A percentile compares a stretch with the other conserved stretches of the same genome.
These are phyloP conservation scores for Pythium plurisporium DNA, from an alignment of 352 stramenopile species.

Conservation along the genomic window DNA sequence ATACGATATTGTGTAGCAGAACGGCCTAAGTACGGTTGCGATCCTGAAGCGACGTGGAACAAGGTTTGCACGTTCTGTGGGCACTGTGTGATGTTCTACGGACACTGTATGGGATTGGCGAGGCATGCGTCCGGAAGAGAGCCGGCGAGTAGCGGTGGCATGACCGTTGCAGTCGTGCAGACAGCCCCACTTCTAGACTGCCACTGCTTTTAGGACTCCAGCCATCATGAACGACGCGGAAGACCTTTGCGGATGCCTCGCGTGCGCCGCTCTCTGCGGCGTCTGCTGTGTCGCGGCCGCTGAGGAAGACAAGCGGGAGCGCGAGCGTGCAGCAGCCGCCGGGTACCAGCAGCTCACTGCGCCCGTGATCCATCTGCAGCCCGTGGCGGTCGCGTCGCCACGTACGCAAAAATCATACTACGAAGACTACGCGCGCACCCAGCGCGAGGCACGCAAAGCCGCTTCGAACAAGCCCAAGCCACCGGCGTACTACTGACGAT, in stretches of 20 bases:
- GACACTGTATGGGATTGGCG: background rate
- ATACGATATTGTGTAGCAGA: no score
- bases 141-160: background rate
- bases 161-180: background rate
- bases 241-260: conserved; percentile 70
- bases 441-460: conserved; percentile 7
- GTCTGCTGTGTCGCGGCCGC: conserved; percentile 73
- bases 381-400: conserved; percentile 50
- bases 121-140: background rate
- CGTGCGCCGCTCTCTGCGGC: conserved; percentile 64
- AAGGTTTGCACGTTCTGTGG: background rate
- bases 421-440: conserved; percentile 16
- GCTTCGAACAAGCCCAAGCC: background rate
- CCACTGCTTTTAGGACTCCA: background rate
- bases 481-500: conserved; percentile 16
- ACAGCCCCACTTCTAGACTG: background rate
- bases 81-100: background rate
- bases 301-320: conserved; percentile 78
- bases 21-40: background rate
- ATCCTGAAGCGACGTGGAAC: conserved; percentile 11
- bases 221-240: conserved; percentile 64
- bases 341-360: conserved; percentile 41
- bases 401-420: conserved; percentile 32
- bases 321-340: conserved; percentile 43
- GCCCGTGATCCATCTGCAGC: conserved; percentile 58